Evolutionary conservation across 2,329 filamentous ascomycete species (phyloP), one percentile per base, ranked within the genome.

Genomic region (Blastomyces silverae): DNA sequence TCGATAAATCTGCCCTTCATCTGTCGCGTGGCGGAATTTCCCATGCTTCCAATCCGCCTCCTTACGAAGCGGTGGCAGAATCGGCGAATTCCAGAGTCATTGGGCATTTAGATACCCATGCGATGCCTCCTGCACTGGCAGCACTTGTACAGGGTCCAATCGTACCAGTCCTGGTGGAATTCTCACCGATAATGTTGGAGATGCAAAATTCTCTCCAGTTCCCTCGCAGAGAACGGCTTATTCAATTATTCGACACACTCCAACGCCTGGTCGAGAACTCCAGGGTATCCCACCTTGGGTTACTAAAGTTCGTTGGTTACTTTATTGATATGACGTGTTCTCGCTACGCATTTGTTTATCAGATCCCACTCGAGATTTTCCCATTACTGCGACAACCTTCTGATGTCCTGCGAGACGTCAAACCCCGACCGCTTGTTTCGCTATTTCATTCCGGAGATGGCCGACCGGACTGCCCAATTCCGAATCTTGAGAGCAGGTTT

Each of bases 401-500:
- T 56, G 74, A 77, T 64, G 69, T 75, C 4, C 66, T 77, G 53
- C 73, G 73, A 42, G 73, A 75, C 11, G 61, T 75, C 50, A 78
- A 77, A 61, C 77, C 78, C 4, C 75, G 76, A 55, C 76, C 77
- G 22, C 69, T 81, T 34, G 74, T 79, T 2, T 78, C 79, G 20
- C 73, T 80, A 22, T 72, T 80, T 44, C 77, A 79, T 22, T 72
- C 76, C 5, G 74, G 75, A 20, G 77, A 77, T 48, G 76, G 80
- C 48, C 77, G 77, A 60, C 74, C 77, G 34, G 74, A 74, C 37
- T 69, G 70, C 28, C 75, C 77, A 11, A 72, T 81, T 20, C 83
- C 83, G n/a, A 82, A 84, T 59, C 77, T 88, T 2, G 86, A 88
- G 73, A 83, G 84, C 69, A 81, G 86, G 42, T 87, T 87, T 67